Conservation (phyloP, 495 filamentous ascomycete species). For the Apodospora peruviana region DNA sequence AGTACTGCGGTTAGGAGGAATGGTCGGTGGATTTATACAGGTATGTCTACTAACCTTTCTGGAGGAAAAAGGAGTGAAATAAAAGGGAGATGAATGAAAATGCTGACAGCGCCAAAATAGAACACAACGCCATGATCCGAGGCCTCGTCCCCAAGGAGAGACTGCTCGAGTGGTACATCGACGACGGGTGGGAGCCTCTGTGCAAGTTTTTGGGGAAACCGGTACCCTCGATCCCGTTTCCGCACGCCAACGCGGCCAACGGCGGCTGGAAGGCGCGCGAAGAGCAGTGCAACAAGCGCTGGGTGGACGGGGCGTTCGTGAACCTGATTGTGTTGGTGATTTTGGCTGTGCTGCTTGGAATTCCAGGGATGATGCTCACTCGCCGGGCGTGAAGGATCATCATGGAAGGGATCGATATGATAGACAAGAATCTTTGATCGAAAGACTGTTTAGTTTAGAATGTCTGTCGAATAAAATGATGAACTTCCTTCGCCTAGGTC, state of each 20-base stretch:
- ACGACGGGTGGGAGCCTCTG: slow-evolving; percentile 46
- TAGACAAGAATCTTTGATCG: no score
- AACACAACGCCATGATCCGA: slow-evolving; percentile 24
- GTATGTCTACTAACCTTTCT: no score
- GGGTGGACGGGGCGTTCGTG: slow-evolving; percentile 22
- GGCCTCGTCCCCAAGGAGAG: slow-evolving; percentile 36
- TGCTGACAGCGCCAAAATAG: no score
- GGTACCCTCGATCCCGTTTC: slow-evolving; percentile 37
- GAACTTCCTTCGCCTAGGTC: no score
- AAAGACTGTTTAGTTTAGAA: no score
- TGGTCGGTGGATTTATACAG: slow-evolving; percentile 15
- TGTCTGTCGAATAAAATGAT: no score
- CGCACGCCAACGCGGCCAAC: slow-evolving; percentile 24
- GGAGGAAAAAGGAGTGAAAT: no score
- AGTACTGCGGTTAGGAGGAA: slow-evolving; percentile 13
- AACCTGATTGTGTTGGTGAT: slow-evolving; percentile 12
- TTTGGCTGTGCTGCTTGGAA: background rate
- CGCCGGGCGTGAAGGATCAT: no score
- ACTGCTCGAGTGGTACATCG: slow-evolving; percentile 41
- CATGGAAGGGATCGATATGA: no score
- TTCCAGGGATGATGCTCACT: background rate
- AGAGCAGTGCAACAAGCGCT: slow-evolving; percentile 23
- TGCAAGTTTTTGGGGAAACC: slow-evolving; percentile 43
- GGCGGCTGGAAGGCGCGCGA: slow-evolving; percentile 22
- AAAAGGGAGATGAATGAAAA: no score